Base-by-base conservation (phyloP, 768 basidiomycete genomes). In the Wakefieldia striispora region DNA sequence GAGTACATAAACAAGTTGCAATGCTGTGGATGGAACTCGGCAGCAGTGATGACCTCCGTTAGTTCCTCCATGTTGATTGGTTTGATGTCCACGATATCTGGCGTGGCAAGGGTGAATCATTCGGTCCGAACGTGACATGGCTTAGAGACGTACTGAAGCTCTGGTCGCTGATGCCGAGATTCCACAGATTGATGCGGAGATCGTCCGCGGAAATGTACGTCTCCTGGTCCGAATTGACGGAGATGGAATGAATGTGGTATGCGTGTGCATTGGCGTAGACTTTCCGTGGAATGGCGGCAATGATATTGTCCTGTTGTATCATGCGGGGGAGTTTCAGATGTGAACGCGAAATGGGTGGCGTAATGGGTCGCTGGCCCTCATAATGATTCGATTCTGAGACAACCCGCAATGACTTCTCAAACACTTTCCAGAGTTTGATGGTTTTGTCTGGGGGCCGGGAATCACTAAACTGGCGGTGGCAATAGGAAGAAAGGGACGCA, bases 1-100 rank as follows among this genome's bases (percentile, higher is more conserved):
- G 95, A 98, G 70, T 98, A 99, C 94, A 97, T 97, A 77, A 99
- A 98, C 43, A 91, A 76, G 70, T 98, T 98, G 84, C 97, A 98
- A 56, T 95, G 91, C 45, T 83, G 80, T 27, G 97, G 97, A 67
- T 98, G 97, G 72, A 99, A 98, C 72, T 99, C 97, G 41, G 97
- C 93, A 11, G 95, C 92, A n/a, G 97, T 99, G 70, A 99, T 98
- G 66, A 99, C 97, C 69, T 99, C 97, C 14, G 97, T 98, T 47
- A 99, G 78, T 70, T 99, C 97, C 67, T 99, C 97, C 97, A 99
- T 99, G 71, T 99, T 99, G 62, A 92, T 84, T 2, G 97, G 97
- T 68, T 99, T 99, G 82, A 99, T 98, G 70, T 99, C 97, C 55
- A 99, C 95, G 64, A 99, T 98, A 72, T 99, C 97, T 99, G 37